Evolutionary conservation across 805 yeast genomes (phyloP).

Genomic region (Cyberlindnera nakhonratchasimensis): DNA sequence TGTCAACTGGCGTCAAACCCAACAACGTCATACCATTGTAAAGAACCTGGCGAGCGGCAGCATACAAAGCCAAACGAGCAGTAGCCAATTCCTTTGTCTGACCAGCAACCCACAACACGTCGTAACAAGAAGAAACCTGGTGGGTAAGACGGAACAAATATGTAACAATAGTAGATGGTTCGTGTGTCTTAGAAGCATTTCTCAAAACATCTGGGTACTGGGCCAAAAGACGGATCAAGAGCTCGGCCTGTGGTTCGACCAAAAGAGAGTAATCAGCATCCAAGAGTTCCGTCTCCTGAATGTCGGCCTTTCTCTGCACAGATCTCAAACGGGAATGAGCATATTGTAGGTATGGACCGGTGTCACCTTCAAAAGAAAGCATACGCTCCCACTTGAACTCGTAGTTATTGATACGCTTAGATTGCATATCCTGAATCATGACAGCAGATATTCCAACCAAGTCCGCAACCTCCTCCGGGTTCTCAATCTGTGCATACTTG

Average conservation of each 20-base stretch:
- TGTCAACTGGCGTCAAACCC: conserved; percentile 96
- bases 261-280: conserved; percentile 58
- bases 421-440: conserved; percentile 98
- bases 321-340: conserved; percentile 97
- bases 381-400: conserved; percentile 97
- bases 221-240: conserved; percentile 71
- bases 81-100: conserved; percentile 81
- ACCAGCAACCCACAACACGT: conserved; percentile 94
- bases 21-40: conserved; percentile 84
- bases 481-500: conserved; percentile 87
- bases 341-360: conserved; percentile 97
- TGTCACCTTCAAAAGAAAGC: conserved; percentile 98
- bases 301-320: conserved; percentile 79
- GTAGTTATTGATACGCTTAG: conserved; percentile 94
- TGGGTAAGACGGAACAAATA: conserved; percentile 90
- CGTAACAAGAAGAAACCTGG: conserved; percentile 94
- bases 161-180: conserved; percentile 93
- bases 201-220: conserved; percentile 90
- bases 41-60: conserved; percentile 85
- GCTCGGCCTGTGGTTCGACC: conserved; percentile 66
- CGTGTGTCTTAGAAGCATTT: conserved; percentile 78
- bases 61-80: conserved; percentile 89
- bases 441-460: conserved; percentile 95
- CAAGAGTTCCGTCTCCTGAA: conserved; percentile 41
- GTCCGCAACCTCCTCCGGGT: conserved; percentile 94